phyloP scores from a whole-genome alignment of 805 yeast genomes.

The Brettanomyces nanus region DNA sequence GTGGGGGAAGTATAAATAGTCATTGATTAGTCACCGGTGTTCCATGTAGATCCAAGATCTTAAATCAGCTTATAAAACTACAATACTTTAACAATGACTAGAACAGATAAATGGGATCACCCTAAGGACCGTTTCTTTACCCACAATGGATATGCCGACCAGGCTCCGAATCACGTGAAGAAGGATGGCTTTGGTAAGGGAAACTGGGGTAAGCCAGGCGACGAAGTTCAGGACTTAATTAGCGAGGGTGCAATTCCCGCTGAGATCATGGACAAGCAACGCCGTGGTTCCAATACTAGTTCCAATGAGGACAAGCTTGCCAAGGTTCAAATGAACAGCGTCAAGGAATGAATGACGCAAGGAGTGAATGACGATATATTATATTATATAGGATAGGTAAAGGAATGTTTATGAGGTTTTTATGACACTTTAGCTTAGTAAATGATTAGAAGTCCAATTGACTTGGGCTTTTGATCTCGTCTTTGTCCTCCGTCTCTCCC shows the following conservation, averaged over 20 bases:
- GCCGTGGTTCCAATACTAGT: slow-evolving; percentile 45
- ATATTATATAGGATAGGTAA: too few relatives aligned
- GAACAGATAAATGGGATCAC: slow-evolving; percentile 71
- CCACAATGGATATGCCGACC: slow-evolving; percentile 60
- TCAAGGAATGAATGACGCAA: too few relatives aligned
- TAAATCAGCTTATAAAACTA: neutral
- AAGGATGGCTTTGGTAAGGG: slow-evolving; percentile 80
- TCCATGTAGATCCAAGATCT: slow-evolving; percentile 3
- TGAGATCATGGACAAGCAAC: slow-evolving; percentile 31
- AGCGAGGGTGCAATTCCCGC: slow-evolving; percentile 49
- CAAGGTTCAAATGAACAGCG: slow-evolving; percentile 14
- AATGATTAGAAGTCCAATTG: too few relatives aligned
- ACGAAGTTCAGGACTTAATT: slow-evolving; percentile 59
- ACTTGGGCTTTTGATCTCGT: too few relatives aligned
- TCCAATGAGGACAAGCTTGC: slow-evolving; percentile 33
- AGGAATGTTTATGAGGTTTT: too few relatives aligned
- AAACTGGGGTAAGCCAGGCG: slow-evolving; percentile 83
- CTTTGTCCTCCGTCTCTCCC: slow-evolving; percentile 34
- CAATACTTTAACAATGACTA: slow-evolving; percentile 47
- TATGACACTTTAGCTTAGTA: too few relatives aligned
- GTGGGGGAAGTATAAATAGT: too few relatives aligned
- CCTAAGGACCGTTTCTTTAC: slow-evolving; percentile 70
- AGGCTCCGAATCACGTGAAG: slow-evolving; percentile 70
- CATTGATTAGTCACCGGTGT: too few relatives aligned
- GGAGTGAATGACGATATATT: too few relatives aligned